Percentiles rank a stretch among this genome's conserved stretches.
Evolutionary conservation across 805 yeast species (phyloP).

Genomic region (Vanderwaltozyma polyspora): DNA sequence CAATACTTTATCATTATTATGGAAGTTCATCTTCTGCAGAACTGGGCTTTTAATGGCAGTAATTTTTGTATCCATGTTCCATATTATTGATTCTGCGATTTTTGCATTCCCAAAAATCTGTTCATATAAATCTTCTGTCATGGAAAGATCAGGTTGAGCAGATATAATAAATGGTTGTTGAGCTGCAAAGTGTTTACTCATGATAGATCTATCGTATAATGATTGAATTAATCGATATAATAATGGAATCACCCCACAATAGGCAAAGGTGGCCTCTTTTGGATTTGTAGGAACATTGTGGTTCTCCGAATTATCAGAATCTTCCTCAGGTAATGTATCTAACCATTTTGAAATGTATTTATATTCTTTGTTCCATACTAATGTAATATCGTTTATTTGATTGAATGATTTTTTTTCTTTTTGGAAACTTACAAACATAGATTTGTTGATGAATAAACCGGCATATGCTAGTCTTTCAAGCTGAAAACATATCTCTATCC

Average conservation of each 20-base stretch:
- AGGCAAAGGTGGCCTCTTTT: conserved; percentile 39
- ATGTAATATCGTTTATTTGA: background rate
- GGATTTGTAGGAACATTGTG: conserved; percentile 11
- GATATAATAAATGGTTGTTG: conserved; percentile 26
- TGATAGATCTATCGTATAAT: conserved; percentile 46
- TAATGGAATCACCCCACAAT: conserved; percentile 78
- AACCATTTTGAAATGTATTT: conserved; percentile 16
- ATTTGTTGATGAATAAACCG: conserved; percentile 15
- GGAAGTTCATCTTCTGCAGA: conserved; percentile 2
- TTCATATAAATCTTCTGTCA: conserved; percentile 15
- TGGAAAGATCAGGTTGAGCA: conserved; percentile 15
- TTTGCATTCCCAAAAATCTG: conserved; percentile 17
- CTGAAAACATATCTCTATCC: conserved; percentile 31
- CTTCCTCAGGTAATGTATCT: conserved; percentile 18
- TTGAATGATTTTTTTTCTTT: background rate
- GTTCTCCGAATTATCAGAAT: conserved; percentile 2
- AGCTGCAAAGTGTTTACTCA: conserved; percentile 27
- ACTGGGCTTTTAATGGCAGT: background rate
- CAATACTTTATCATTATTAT: conserved; percentile 1
- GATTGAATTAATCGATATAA: conserved; percentile 58
- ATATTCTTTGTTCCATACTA: conserved; percentile 15
- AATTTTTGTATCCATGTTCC: conserved; percentile 11
- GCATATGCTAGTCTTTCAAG: conserved; percentile 15
- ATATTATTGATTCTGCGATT: conserved; percentile 9
- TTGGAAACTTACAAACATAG: conserved; percentile 1